Evolutionary conservation across 164 flowering plant genomes (phyloP).

Genomic region (Sextonia rubra): DNA sequence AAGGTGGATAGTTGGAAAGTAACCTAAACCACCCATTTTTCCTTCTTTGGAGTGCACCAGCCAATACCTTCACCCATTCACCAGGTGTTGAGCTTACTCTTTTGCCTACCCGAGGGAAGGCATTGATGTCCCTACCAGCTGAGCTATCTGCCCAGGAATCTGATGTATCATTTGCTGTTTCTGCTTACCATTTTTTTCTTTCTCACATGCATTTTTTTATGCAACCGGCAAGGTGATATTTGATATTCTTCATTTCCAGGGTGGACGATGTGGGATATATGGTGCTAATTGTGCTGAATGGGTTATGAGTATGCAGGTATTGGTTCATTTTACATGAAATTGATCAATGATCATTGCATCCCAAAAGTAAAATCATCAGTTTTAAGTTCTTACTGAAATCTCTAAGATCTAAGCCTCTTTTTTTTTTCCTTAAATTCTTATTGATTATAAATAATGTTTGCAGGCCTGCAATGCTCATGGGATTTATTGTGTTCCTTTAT

Average conservation of each 20-base stretch:
- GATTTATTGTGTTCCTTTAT: constrained; percentile 86
- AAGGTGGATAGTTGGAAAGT: too few relatives aligned
- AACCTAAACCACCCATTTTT: too few relatives aligned
- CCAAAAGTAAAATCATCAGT: neutral
- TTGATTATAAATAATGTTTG: constrained; percentile 16
- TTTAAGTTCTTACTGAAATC: neutral
- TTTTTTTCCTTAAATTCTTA: neutral
- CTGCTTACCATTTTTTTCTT: neutral
- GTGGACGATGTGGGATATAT: constrained; percentile 85
- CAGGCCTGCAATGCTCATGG: constrained; percentile 99
- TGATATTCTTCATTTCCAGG: constrained; percentile 38
- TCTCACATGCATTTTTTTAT: neutral
- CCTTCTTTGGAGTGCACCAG: too few relatives aligned
- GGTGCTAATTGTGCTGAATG: constrained; percentile 86
- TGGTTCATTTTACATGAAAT: neutral
- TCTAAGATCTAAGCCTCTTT: neutral
- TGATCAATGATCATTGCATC: neutral
- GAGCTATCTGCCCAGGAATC: too few relatives aligned
- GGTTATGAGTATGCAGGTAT: constrained; percentile 97
- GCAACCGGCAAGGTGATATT: constrained; percentile 4
- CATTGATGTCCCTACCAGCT: too few relatives aligned
- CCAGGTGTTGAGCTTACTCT: too few relatives aligned
- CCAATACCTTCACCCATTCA: too few relatives aligned
- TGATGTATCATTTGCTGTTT: neutral
- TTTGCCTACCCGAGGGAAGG: too few relatives aligned